Percentiles rank a stretch among this genome's conserved stretches.
These are phyloP conservation scores for Pseudozyma thailandica DNA, from an alignment of 1,284 basidiomycete genomes.

Conservation along the genomic window DNA sequence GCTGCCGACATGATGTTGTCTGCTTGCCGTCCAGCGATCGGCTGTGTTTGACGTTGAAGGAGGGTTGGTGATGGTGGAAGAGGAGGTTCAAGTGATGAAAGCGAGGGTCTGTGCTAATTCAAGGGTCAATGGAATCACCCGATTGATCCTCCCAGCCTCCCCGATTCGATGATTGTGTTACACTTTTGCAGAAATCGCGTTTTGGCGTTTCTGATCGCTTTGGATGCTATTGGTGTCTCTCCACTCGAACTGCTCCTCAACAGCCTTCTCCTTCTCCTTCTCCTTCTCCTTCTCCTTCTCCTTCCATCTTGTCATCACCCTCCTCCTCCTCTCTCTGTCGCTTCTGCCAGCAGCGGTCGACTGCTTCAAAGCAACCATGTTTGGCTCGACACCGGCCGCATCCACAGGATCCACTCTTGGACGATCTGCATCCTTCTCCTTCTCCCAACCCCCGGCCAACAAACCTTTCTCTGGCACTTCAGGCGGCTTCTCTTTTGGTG, in stretches of 20 bases:
- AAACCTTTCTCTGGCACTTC: constrained; percentile 49
- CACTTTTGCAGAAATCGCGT: background rate
- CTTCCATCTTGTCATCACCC: background rate
- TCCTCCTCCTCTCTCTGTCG: background rate
- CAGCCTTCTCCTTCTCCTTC: background rate
- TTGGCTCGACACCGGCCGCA: constrained; percentile 31
- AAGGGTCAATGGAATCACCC: background rate
- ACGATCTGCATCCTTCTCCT: constrained; percentile 50
- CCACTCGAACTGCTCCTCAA: background rate
- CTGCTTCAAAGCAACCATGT: constrained; percentile 15
- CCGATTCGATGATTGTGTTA: background rate
- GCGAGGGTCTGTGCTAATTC: constrained; percentile 2
- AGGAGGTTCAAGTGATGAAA: background rate
- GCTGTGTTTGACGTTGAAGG: background rate
- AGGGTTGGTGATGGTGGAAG: too few species aligned
- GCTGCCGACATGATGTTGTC: constrained; percentile 16
- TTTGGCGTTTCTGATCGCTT: background rate
- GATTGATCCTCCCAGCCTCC: background rate
- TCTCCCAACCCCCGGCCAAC: constrained; percentile 48
- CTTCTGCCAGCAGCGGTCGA: background rate
- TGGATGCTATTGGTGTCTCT: background rate
- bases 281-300: background rate
- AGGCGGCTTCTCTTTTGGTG: constrained; percentile 45
- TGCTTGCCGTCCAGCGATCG: background rate
- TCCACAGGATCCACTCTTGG: constrained; percentile 34